A percentile compares a stretch with the other conserved stretches of the same genome.
Evolutionary conservation across 257 asterid genomes (phyloP).

Genomic region (Mentha longifolia): DNA sequence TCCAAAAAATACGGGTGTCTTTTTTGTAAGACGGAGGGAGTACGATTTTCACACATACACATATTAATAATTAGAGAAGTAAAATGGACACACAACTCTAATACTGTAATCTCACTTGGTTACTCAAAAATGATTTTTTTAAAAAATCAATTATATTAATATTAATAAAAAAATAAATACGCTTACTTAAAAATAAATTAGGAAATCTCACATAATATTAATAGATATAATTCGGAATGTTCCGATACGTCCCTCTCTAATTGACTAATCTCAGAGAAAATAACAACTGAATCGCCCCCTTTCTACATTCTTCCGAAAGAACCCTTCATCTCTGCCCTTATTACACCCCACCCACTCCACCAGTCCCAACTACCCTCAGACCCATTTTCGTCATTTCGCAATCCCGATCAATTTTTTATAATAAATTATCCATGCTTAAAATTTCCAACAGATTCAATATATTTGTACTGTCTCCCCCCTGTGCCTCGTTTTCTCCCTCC

Average conservation of each 20-base stretch:
- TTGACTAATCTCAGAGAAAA: background rate
- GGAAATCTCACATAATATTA: background rate
- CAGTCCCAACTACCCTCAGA: background rate
- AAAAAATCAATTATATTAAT: too few species aligned
- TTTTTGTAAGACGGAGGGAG: too few species aligned
- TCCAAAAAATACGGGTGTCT: too few species aligned
- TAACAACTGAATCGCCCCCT: background rate
- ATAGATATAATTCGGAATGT: background rate
- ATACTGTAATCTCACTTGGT: too few species aligned
- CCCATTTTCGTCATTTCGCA: constrained; percentile 25
- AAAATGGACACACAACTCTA: too few species aligned
- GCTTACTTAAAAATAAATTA: background rate
- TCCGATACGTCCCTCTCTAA: constrained; percentile 13
- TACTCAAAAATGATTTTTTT: too few species aligned
- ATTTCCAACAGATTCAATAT: constrained; percentile 28
- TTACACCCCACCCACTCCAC: background rate
- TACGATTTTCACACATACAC: too few species aligned
- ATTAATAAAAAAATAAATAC: too few species aligned
- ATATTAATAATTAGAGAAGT: too few species aligned
- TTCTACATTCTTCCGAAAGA: constrained; percentile 2
- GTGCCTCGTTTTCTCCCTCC: constrained; percentile 42
- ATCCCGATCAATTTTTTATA: background rate
- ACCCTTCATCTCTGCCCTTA: constrained; percentile 5
- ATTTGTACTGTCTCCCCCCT: constrained; percentile 23
- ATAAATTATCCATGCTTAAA: background rate